Evolutionary conservation across 2,329 filamentous ascomycete genomes (phyloP), one percentile per base, ranked within the genome.

Genomic region (Sclerotinia nivalis): DNA sequence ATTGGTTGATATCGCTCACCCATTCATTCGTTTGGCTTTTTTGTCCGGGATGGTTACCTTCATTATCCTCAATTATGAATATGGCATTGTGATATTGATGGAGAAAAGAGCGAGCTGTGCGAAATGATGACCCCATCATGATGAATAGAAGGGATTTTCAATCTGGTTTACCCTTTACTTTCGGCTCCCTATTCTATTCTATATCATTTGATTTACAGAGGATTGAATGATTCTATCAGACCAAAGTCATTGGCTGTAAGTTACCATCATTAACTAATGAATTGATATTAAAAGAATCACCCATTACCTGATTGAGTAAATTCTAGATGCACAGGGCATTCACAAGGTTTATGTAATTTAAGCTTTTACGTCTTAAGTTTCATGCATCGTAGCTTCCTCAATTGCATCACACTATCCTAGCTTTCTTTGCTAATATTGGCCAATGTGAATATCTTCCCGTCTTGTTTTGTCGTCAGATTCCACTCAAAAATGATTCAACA

Each of bases 281-380:
- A n/a, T 64, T 34, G 22, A 49, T 31, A 52, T 50, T 56, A 31
- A 22, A 64, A 64, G 45, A 34, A 4, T 59, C 56, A 47, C 22
- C 7, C 28, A 56, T 22, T 65, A n/a, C 61, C 25, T 50, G 31
- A 65, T 65, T 20, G 22, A 52, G 61, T 20, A 40, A 40, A 25
- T 43, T 43, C 34, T 52, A 34, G 54, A 56, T 45, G 25, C 50
- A 54, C 37, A 31, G 50, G 20, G 37, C 20, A 54, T 43, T 15
- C 55, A 45, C 45, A 62, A 60, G 66, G 47, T 68, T 68, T 61
- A 49, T 49, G 20, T 43, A 59, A 68, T 61, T 50, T 68, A 50
- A 62, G 43, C 43, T 62, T 50, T 60, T 50, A 31, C 66, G 25
- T 59, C 31, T 61, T 28, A 62, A 62, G 66, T 68, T 68, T 61